Conservation (phyloP, 2,329 filamentous ascomycete species). For the Talaromyces islandicus region DNA sequence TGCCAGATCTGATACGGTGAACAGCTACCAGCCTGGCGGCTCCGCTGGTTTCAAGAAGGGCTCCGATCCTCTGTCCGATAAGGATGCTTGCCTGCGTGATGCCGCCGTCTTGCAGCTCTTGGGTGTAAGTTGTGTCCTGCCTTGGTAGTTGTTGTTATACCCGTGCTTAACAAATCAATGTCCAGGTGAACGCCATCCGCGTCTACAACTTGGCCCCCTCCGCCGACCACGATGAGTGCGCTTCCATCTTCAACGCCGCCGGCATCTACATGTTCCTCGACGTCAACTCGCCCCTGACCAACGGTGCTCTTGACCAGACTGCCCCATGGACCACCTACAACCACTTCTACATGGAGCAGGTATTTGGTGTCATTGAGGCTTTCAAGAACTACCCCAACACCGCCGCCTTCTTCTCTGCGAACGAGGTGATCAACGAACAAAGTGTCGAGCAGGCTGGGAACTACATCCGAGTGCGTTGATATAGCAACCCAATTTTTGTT, state of each 20-base stretch:
- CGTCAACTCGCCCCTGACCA: constrained; percentile 56
- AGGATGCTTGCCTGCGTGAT: constrained; percentile 55
- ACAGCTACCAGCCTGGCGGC: constrained; percentile 57
- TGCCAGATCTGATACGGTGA: constrained; percentile 14
- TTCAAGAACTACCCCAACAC: constrained; percentile 63
- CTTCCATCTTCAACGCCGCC: constrained; percentile 59
- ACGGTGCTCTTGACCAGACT: constrained; percentile 51
- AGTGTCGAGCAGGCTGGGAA: constrained; percentile 49
- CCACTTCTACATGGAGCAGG: constrained; percentile 49
- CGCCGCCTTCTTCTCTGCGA: constrained; percentile 61
- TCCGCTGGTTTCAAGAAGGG: constrained; percentile 51
- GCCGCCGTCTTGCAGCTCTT: constrained; percentile 58
- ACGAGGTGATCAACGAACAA: constrained; percentile 62
- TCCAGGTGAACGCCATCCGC: constrained; percentile 56
- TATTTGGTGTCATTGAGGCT: constrained; percentile 59
- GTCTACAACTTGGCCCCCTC: constrained; percentile 58
- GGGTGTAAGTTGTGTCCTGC: constrained; percentile 38
- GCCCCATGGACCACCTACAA: constrained; percentile 53
- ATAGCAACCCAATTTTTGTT: constrained; percentile 2
- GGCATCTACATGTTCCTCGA: constrained; percentile 63
- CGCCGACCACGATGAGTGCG: constrained; percentile 56
- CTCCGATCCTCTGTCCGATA: constrained; percentile 53
- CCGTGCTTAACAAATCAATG: constrained; percentile 8
- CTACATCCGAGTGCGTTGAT: constrained; percentile 46
- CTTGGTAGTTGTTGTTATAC: neutral